Evolutionary conservation across 2,329 filamentous ascomycete species (phyloP).

Genomic region (Arthroderma uncinatum): DNA sequence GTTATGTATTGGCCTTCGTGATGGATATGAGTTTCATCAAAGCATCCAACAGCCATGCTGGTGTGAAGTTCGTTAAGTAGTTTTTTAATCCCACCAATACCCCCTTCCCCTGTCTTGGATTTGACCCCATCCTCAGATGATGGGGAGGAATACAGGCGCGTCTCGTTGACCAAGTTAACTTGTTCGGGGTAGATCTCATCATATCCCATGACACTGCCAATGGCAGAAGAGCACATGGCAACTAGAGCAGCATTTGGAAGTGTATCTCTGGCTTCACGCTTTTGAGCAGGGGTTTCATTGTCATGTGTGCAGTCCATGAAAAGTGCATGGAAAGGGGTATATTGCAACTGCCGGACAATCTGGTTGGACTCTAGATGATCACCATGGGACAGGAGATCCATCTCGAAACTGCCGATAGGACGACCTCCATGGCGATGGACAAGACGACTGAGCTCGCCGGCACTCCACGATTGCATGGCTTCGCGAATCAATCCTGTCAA

Average conservation of each 20-base stretch:
- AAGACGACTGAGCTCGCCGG: conserved; percentile 78
- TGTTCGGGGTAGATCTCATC: conserved; percentile 91
- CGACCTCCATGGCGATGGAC: conserved; percentile 89
- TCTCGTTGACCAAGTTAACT: conserved; percentile 88
- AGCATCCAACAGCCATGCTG: conserved; percentile 88
- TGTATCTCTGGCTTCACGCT: conserved; percentile 86
- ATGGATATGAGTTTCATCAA: conserved; percentile 91
- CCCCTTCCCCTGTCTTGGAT: conserved; percentile 59
- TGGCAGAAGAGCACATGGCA: conserved; percentile 88
- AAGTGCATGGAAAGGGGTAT: conserved; percentile 79
- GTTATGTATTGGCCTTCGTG: conserved; percentile 95
- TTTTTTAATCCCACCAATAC: conserved; percentile 84
- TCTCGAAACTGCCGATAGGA: conserved; percentile 92
- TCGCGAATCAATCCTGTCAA: conserved; percentile 87
- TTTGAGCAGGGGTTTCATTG: conserved; percentile 92
- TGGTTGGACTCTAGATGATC: conserved; percentile 42
- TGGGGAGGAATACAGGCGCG: conserved; percentile 65
- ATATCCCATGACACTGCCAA: conserved; percentile 94
- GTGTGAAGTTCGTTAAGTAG: conserved; percentile 90
- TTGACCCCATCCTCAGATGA: conserved; percentile 56
- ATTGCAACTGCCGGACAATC: conserved; percentile 68
- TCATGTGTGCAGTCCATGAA: conserved; percentile 99
- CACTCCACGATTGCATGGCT: conserved; percentile 97
- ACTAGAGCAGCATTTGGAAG: conserved; percentile 88
- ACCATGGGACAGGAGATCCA: conserved; percentile 67